Evolutionary conservation across 2,329 filamentous ascomycete genomes (phyloP).

Genomic region (Aspergillus fischeri): DNA sequence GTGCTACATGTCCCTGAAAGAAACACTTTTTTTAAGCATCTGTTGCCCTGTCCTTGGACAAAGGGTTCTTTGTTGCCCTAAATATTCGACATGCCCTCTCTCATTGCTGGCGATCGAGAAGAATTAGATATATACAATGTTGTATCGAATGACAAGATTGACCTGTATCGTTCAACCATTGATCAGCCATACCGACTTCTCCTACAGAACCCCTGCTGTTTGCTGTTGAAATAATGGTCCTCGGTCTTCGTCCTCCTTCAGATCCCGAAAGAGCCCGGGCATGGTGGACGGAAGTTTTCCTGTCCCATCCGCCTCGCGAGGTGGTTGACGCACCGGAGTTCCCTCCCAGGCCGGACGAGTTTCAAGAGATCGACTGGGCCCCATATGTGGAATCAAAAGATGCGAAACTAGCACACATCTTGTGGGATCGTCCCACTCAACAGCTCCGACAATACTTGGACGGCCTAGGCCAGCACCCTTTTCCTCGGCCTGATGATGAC

Average conservation of each 20-base stretch:
- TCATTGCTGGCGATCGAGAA: not conserved
- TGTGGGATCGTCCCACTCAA: slow-evolving; percentile 26
- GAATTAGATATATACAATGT: not conserved
- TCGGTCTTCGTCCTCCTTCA: not conserved
- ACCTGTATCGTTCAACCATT: not conserved
- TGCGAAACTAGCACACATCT: slow-evolving; percentile 22
- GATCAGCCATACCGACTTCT: not conserved
- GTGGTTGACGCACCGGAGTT: slow-evolving; percentile 12
- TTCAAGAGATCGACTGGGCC: slow-evolving; percentile 24
- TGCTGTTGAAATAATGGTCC: not conserved
- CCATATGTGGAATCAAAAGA: slow-evolving; percentile 18
- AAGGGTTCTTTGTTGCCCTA: not conserved
- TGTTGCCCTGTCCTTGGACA: not conserved
- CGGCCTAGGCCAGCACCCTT: not conserved
- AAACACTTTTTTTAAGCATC: not conserved
- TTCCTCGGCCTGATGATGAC: slow-evolving; percentile 1
- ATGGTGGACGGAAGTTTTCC: not conserved
- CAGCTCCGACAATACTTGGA: slow-evolving; percentile 7
- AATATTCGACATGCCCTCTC: not conserved
- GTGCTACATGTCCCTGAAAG: not conserved
- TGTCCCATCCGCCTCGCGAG: not conserved
- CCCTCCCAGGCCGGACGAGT: slow-evolving; percentile 23
- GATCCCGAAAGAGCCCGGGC: not conserved
- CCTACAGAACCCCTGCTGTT: not conserved
- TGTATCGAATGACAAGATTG: not conserved